phyloP scores from a whole-genome alignment of 495 filamentous ascomycete species.

The Coniosporium apollinis region DNA sequence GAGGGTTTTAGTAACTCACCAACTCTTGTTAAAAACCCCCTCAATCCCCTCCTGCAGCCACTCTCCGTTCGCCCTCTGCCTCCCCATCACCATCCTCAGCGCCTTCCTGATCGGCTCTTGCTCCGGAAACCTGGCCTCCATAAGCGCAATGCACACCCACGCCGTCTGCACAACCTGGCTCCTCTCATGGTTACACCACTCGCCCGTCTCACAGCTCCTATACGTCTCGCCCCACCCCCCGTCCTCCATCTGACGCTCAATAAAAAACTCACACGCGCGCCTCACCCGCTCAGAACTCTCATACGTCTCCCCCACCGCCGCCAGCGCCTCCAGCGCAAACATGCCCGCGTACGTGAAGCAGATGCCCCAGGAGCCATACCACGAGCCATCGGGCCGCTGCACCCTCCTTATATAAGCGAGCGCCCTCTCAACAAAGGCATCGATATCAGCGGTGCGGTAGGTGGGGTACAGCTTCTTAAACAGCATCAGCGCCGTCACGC shows the following conservation, averaged over 20 bases:
- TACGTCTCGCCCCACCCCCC: conserved; percentile 98
- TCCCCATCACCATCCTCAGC: conserved; percentile 64
- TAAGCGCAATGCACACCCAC: conserved; percentile 71
- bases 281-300: conserved; percentile 50
- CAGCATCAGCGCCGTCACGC: conserved; percentile 71
- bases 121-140: conserved; percentile 74
- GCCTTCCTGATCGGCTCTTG: conserved; percentile 53
- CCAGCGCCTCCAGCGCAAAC: conserved; percentile 82
- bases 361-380: conserved; percentile 96
- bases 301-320: conserved; percentile 67
- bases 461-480: conserved; percentile 69
- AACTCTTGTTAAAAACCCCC: conserved; percentile 97
- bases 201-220: conserved; percentile 48
- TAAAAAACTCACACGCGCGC: conserved; percentile 68
- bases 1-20: conserved; percentile 32
- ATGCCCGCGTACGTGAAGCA: conserved; percentile 93
- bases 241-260: conserved; percentile 67
- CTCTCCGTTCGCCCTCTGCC: conserved; percentile 77
- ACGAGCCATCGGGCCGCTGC: conserved; percentile 70
- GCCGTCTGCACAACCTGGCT: conserved; percentile 86
- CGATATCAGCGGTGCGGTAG: conserved; percentile 64
- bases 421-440: conserved; percentile 47
- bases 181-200: conserved; percentile 44
- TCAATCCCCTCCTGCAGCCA: conserved; percentile 94
- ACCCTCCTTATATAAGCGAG: conserved; percentile 64